Evolutionary conservation across 257 asterid species (phyloP).

Genomic region (Orobanche coerulescens): DNA sequence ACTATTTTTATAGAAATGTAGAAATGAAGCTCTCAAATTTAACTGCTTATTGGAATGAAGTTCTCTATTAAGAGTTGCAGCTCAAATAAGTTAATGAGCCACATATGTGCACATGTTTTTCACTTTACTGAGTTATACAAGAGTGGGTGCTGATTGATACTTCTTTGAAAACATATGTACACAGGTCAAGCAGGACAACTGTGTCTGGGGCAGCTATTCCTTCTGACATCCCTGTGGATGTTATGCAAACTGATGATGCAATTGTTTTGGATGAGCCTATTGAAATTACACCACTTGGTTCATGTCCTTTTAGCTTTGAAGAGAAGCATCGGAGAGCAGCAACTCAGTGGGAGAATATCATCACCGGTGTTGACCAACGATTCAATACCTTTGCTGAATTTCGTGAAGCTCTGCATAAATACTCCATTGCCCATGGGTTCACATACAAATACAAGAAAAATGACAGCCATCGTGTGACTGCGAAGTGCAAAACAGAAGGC

Average conservation of each 20-base stretch:
- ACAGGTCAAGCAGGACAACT: conserved; percentile 85
- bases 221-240: conserved; percentile 50
- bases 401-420: conserved; percentile 94
- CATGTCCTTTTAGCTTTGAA: conserved; percentile 33
- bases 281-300: conserved; percentile 38
- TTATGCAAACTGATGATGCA: conserved; percentile 49
- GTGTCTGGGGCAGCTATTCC: conserved; percentile 57
- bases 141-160: neutral
- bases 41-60: neutral
- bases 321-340: conserved; percentile 85
- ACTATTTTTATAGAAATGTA: neutral
- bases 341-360: conserved; percentile 84
- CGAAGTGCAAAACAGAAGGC: conserved; percentile 91
- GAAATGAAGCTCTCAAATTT: neutral
- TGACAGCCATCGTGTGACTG: conserved; percentile 95
- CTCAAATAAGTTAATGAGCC: neutral
- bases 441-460: conserved; percentile 92
- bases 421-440: conserved; percentile 95
- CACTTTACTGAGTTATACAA: neutral
- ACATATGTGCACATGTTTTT: neutral
- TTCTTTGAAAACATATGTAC: conserved; percentile 4
- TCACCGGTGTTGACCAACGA: conserved; percentile 98
- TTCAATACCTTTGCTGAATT: conserved; percentile 86
- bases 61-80: neutral
- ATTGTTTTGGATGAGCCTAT: conserved; percentile 51